Evolutionary conservation across 441 rosid species (phyloP).

Genomic region (Erodium trifolium): DNA sequence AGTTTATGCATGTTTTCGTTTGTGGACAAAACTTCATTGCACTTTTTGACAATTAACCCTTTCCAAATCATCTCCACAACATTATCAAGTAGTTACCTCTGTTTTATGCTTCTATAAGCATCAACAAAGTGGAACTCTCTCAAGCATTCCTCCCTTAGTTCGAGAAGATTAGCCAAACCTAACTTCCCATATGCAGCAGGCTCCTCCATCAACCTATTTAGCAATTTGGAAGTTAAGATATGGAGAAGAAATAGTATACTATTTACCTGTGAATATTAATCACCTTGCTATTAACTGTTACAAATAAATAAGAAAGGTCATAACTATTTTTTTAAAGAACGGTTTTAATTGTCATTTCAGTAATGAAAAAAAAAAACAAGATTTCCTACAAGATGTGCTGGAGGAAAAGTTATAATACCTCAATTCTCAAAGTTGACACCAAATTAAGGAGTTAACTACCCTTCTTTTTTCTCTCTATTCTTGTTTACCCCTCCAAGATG

Average conservation of each 20-base stretch:
- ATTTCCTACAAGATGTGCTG: too few relatives aligned
- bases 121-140: constrained; percentile 96
- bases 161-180: constrained; percentile 95
- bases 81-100: constrained; percentile 40
- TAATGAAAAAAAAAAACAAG: neutral
- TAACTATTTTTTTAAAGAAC: neutral
- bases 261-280: neutral
- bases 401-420: neutral
- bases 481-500: neutral
- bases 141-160: constrained; percentile 93
- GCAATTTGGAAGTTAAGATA: constrained; percentile 9
- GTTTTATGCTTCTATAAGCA: constrained; percentile 95
- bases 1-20: too few relatives aligned
- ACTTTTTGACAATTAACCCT: too few relatives aligned
- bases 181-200: constrained; percentile 97
- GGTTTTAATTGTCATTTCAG: neutral
- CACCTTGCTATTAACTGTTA: neutral
- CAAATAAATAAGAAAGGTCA: neutral
- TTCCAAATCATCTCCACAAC: neutral
- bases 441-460: neutral
- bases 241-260: constrained; percentile 6
- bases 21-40: too few relatives aligned
- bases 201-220: constrained; percentile 86
- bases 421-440: constrained; percentile 1
- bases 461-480: neutral